These are phyloP conservation scores for Musa balbisiana DNA, from an alignment of 202 grass and related monocot genomes.

Conservation along the genomic window DNA sequence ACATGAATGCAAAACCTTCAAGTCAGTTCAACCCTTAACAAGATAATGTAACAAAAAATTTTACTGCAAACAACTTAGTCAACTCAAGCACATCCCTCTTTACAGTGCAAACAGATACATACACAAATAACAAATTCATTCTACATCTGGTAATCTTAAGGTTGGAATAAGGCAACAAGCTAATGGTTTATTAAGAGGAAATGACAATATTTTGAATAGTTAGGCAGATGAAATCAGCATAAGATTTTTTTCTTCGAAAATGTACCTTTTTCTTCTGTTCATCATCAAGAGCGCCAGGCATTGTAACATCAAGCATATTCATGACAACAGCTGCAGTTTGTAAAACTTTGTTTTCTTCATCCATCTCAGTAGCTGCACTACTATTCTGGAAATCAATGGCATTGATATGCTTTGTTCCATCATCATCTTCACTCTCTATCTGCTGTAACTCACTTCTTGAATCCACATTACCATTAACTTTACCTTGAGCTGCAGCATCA, in stretches of 20 bases:
- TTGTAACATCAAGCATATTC: constrained; percentile 91
- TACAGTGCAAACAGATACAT: background rate
- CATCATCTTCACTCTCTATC: constrained; percentile 17
- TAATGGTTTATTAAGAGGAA: too few species aligned
- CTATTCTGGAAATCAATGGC: constrained; percentile 29
- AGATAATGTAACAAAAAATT: too few species aligned
- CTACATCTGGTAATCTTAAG: background rate
- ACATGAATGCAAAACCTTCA: background rate
- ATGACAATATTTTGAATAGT: too few species aligned
- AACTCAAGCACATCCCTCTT: background rate
- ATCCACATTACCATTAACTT: constrained; percentile 27
- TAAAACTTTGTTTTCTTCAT: constrained; percentile 43
- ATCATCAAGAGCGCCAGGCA: constrained; percentile 69
- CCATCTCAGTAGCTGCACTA: constrained; percentile 28
- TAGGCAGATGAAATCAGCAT: background rate
- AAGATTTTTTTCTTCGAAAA: background rate
- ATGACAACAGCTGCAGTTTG: constrained; percentile 73
- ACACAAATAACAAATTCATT: background rate
- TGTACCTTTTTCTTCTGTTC: constrained; percentile 79
- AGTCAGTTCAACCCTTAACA: background rate
- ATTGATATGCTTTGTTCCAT: constrained; percentile 24
- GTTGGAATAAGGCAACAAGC: too few species aligned
- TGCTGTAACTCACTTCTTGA: constrained; percentile 2
- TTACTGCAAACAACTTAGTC: background rate
- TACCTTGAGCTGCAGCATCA: constrained; percentile 38